Conservation (phyloP, 495 filamentous ascomycete genomes). For the Talaromyces stipitatus region DNA sequence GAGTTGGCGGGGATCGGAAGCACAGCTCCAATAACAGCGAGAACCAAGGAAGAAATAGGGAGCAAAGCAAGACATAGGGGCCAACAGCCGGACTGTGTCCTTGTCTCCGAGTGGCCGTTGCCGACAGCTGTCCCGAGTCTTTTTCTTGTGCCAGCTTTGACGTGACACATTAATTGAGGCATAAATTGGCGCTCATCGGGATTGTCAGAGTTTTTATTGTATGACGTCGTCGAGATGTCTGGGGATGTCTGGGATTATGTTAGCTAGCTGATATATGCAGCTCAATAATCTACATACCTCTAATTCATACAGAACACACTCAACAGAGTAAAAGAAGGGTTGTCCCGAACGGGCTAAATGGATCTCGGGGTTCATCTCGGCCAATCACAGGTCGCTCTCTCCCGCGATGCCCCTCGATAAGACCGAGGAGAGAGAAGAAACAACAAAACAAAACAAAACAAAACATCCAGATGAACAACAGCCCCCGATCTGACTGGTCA, state of each 20-base stretch:
- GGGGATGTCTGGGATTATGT: too few relatives aligned
- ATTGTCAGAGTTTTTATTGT: neutral
- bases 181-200: neutral
- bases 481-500: too few relatives aligned
- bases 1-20: neutral
- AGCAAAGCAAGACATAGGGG: neutral
- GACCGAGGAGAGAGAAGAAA: too few relatives aligned
- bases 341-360: neutral
- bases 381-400: neutral
- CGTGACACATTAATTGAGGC: neutral
- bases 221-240: too few relatives aligned
- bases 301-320: too few relatives aligned
- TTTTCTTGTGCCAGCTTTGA: neutral
- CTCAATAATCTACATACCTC: too few relatives aligned
- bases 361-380: neutral
- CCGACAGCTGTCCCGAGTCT: neutral
- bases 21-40: neutral
- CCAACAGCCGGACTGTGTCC: neutral
- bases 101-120: neutral
- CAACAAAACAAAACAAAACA: neutral
- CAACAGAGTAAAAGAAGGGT: too few relatives aligned
- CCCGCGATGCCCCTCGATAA: slow-evolving; percentile 3
- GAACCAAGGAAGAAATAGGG: neutral
- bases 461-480: neutral
- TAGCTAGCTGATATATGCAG: too few relatives aligned